These are phyloP conservation scores for Alternaria sp. DNA, from an alignment of 2,329 filamentous ascomycete species.

Conservation along the genomic window DNA sequence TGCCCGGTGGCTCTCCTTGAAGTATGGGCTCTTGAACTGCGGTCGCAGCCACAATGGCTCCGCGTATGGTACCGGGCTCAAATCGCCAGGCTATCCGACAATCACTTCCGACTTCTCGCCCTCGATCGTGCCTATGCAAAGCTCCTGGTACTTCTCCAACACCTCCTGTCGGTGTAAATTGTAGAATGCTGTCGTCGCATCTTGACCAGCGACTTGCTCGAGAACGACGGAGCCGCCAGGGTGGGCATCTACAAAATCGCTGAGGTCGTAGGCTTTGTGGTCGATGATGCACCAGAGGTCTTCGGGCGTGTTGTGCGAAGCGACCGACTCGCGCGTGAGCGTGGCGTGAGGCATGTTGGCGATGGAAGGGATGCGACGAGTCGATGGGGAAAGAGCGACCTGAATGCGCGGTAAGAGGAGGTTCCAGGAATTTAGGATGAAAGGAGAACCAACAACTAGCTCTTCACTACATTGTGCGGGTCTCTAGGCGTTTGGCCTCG, in stretches of 20 bases:
- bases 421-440: background rate
- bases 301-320: constrained; percentile 77
- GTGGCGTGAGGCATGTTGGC: constrained; percentile 44
- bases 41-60: constrained; percentile 85
- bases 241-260: constrained; percentile 85
- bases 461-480: constrained; percentile 22
- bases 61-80: constrained; percentile 81
- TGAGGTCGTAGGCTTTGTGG: constrained; percentile 85
- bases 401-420: background rate
- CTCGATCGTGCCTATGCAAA: constrained; percentile 77
- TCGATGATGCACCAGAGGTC: constrained; percentile 86
- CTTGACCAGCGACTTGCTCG: constrained; percentile 79
- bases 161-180: constrained; percentile 92
- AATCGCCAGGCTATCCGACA: constrained; percentile 72
- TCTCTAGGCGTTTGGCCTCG: constrained; percentile 27
- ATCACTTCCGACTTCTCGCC: constrained; percentile 80
- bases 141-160: constrained; percentile 77
- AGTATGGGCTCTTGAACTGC: constrained; percentile 81
- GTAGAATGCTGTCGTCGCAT: constrained; percentile 86
- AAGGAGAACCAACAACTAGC: constrained; percentile 8
- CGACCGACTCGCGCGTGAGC: constrained; percentile 68
- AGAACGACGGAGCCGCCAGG: constrained; percentile 84
- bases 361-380: background rate
- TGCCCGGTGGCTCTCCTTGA: constrained; percentile 74
- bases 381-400: background rate